Evolutionary conservation across 2,329 filamentous ascomycete genomes (phyloP).

Genomic region (Cordyceps pruinosa): DNA sequence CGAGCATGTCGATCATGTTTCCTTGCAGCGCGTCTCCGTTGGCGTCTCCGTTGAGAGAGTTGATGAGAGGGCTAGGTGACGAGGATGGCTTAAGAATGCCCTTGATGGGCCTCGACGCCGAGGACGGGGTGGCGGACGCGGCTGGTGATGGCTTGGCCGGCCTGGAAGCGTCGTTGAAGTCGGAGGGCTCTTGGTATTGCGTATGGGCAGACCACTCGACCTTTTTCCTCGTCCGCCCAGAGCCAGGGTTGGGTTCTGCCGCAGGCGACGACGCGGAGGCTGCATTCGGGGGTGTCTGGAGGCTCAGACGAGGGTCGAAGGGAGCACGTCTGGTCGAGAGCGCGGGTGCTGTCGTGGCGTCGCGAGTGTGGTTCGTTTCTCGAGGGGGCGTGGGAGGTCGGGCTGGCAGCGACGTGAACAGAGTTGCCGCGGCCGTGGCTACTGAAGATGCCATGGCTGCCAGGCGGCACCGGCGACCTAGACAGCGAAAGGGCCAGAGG

Average conservation of each 20-base stretch:
- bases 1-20: constrained; percentile 71
- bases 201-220: constrained; percentile 52
- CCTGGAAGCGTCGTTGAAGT: constrained; percentile 34
- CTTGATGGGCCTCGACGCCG: constrained; percentile 43
- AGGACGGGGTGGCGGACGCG: constrained; percentile 30
- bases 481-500: constrained; percentile 22
- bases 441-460: constrained; percentile 36
- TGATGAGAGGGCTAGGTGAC: constrained; percentile 39
- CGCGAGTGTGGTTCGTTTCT: constrained; percentile 38
- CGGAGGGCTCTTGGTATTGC: constrained; percentile 49
- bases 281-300: constrained; percentile 47
- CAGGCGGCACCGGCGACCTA: constrained; percentile 34
- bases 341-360: constrained; percentile 27
- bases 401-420: constrained; percentile 47
- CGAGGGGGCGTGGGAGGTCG: constrained; percentile 64
- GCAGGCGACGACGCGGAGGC: constrained; percentile 38
- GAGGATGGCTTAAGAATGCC: constrained; percentile 72
- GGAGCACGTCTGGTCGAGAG: constrained; percentile 29
- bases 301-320: constrained; percentile 31
- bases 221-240: constrained; percentile 42
- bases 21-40: constrained; percentile 31
- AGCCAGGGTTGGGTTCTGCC: constrained; percentile 36
- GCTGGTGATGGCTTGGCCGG: constrained; percentile 33
- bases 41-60: constrained; percentile 35
- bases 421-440: constrained; percentile 26